A percentile compares a stretch with the other conserved stretches of the same genome.
Evolutionary conservation across 2,329 filamentous ascomycete genomes (phyloP).

Genomic region (Seiridium unicorne): DNA sequence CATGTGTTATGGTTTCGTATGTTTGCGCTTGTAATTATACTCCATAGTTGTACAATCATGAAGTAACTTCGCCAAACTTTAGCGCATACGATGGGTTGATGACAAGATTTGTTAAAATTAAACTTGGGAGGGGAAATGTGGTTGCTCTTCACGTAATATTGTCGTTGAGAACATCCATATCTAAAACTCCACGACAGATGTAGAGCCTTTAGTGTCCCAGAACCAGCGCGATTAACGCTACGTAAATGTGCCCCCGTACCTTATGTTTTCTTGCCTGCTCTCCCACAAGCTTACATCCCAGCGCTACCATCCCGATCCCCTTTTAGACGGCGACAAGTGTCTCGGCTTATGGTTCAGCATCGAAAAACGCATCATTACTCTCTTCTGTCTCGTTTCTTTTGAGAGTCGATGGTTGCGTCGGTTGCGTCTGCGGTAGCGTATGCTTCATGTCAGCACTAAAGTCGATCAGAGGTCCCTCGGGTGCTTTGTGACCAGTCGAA

Average conservation of each 20-base stretch:
- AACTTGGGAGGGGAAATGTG: neutral
- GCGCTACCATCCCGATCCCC: too few relatives aligned
- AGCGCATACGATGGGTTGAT: too few relatives aligned
- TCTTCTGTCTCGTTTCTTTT: slow-evolving; percentile 33
- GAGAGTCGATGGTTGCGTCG: slow-evolving; percentile 15
- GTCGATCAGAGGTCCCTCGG: slow-evolving; percentile 51
- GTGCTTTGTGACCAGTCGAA: slow-evolving; percentile 43
- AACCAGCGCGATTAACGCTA: neutral
- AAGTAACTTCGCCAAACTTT: too few relatives aligned
- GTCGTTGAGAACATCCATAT: neutral
- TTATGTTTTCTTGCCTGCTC: too few relatives aligned
- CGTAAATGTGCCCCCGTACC: neutral
- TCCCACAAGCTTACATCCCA: too few relatives aligned
- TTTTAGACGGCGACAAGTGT: neutral
- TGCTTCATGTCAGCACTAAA: slow-evolving; percentile 55
- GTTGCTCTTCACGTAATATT: neutral
- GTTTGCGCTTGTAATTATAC: too few relatives aligned
- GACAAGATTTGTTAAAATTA: neutral
- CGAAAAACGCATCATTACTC: slow-evolving; percentile 38
- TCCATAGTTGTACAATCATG: too few relatives aligned
- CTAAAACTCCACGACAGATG: neutral
- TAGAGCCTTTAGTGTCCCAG: neutral
- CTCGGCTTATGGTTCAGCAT: slow-evolving; percentile 14
- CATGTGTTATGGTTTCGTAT: too few relatives aligned
- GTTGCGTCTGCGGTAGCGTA: slow-evolving; percentile 35